A percentile compares a stretch with the other conserved stretches of the same genome.
Evolutionary conservation across 2,329 filamentous ascomycete genomes (phyloP).

Genomic region (Stagonosporopsis vannaccii): DNA sequence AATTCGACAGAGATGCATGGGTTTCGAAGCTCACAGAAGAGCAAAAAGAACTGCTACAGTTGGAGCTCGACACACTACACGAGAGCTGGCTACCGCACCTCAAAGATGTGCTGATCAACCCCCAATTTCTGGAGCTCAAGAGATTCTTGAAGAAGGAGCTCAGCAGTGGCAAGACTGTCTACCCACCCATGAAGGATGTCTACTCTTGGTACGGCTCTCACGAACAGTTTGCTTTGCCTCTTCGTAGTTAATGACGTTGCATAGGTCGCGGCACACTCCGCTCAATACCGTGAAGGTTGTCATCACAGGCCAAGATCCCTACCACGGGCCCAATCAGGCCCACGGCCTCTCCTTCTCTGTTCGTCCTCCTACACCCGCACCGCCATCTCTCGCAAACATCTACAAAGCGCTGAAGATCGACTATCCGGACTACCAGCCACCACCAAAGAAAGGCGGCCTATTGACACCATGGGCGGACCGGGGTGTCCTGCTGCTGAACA

Average conservation of each 20-base stretch:
- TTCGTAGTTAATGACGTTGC: constrained; percentile 6
- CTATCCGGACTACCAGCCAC: constrained; percentile 79
- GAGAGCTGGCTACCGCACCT: constrained; percentile 90
- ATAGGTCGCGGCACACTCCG: constrained; percentile 91
- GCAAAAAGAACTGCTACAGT: constrained; percentile 79
- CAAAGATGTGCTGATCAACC: constrained; percentile 81
- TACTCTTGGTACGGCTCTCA: constrained; percentile 80
- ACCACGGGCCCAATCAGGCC: constrained; percentile 94
- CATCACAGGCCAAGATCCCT: constrained; percentile 94
- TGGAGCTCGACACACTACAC: constrained; percentile 92
- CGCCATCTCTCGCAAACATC: constrained; percentile 92
- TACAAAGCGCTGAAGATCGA: constrained; percentile 88
- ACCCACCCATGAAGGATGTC: constrained; percentile 85
- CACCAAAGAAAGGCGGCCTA: constrained; percentile 79
- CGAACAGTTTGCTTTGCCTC: neutral
- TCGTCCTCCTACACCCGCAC: constrained; percentile 83
- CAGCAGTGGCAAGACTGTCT: constrained; percentile 76
- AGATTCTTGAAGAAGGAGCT: constrained; percentile 83
- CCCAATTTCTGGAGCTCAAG: constrained; percentile 88
- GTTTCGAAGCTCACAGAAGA: constrained; percentile 78
- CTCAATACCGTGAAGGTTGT: constrained; percentile 89
- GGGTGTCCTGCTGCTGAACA: constrained; percentile 92
- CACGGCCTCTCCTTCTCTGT: constrained; percentile 97
- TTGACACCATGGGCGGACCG: constrained; percentile 93
- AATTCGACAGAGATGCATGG: constrained; percentile 92